These are phyloP conservation scores for Trypanosomatidae sp. DNA, from an alignment of 208 protist genomes.

Conservation along the genomic window DNA sequence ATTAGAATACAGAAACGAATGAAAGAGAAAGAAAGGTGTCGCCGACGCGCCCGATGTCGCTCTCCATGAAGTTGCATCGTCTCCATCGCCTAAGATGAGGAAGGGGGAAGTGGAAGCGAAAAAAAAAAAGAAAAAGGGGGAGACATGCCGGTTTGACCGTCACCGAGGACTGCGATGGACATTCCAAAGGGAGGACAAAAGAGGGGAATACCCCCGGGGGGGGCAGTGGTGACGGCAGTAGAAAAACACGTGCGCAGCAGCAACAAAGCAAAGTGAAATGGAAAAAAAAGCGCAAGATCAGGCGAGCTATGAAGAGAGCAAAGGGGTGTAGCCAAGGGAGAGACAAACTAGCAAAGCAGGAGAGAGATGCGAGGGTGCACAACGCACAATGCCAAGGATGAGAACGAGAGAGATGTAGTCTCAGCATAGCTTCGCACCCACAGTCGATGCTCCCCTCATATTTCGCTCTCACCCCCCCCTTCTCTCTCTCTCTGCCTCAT, in stretches of 20 bases:
- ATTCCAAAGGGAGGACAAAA: not conserved
- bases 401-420: slow-evolving; percentile 1
- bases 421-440: not conserved
- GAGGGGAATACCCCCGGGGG: not conserved
- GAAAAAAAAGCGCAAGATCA: not conserved
- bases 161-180: not conserved
- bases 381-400: slow-evolving; percentile 5
- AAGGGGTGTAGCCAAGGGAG: not conserved
- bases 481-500: not conserved
- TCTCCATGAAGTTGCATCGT: not conserved
- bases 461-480: not conserved
- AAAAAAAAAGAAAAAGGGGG: not conserved
- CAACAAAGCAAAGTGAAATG: not conserved
- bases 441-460: not conserved
- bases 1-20: not conserved
- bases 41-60: not conserved
- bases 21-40: not conserved
- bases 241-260: not conserved
- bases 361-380: not conserved
- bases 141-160: not conserved
- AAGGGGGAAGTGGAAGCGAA: not conserved
- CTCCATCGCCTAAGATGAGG: slow-evolving; percentile 3
- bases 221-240: too few relatives aligned
- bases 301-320: not conserved
- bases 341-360: not conserved